phyloP scores from a whole-genome alignment of 345 rosid genomes.

The Sapria himalayana region DNA sequence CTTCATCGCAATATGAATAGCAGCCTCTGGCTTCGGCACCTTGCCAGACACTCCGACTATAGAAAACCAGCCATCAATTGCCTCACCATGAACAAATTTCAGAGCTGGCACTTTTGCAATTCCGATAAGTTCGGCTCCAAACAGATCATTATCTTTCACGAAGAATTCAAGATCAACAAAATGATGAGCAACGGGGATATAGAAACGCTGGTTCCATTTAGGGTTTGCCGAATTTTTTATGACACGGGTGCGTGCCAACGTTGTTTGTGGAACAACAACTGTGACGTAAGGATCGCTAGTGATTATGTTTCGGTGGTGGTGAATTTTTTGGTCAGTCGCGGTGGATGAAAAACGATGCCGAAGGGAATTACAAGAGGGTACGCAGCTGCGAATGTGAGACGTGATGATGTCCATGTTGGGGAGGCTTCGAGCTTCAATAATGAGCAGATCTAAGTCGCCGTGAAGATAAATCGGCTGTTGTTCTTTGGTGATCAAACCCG shows the following conservation, averaged over 20 bases:
- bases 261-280: constrained; percentile 70
- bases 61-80: constrained; percentile 30
- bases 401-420: constrained; percentile 60
- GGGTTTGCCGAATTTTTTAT: constrained; percentile 49
- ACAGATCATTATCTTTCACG: constrained; percentile 65
- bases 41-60: constrained; percentile 23
- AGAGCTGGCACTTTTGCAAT: constrained; percentile 26
- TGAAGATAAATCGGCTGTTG: constrained; percentile 21
- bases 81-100: constrained; percentile 19
- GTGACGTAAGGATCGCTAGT: constrained; percentile 78
- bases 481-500: constrained; percentile 7
- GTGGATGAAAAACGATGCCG: background rate
- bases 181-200: constrained; percentile 56
- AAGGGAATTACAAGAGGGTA: constrained; percentile 19
- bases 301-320: constrained; percentile 23
- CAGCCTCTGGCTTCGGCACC: constrained; percentile 31
- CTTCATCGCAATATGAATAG: constrained; percentile 27
- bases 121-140: constrained; percentile 65
- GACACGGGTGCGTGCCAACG: constrained; percentile 67
- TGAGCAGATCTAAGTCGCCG: constrained; percentile 59
- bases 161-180: constrained; percentile 37
- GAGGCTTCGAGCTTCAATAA: constrained; percentile 32
- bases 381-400: constrained; percentile 21
- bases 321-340: constrained; percentile 10
- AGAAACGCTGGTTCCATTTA: constrained; percentile 47